Percentiles rank a stretch among this genome's conserved stretches.
phyloP scores from a whole-genome alignment of 805 yeast genomes.

The Candida sakaeoensis region DNA sequence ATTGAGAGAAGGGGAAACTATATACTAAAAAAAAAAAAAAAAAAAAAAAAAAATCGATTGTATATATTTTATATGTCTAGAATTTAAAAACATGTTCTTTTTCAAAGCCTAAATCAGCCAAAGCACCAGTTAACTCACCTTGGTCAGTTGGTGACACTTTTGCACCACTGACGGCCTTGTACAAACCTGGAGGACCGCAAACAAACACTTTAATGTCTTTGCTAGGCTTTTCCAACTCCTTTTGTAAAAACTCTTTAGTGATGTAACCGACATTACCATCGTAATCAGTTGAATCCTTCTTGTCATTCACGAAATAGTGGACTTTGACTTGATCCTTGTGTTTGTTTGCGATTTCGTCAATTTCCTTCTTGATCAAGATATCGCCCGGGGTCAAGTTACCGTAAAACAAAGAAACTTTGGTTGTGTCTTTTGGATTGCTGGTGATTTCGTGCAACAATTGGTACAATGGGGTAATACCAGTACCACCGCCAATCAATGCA shows the following conservation, averaged over 20 bases:
- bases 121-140: slow-evolving; percentile 88
- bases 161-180: slow-evolving; percentile 81
- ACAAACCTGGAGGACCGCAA: slow-evolving; percentile 94
- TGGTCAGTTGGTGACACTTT: slow-evolving; percentile 87
- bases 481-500: slow-evolving; percentile 89
- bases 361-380: slow-evolving; percentile 71
- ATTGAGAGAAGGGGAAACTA: too few species aligned
- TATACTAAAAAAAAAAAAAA: neutral
- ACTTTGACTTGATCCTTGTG: slow-evolving; percentile 77
- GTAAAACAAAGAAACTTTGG: slow-evolving; percentile 78
- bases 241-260: slow-evolving; percentile 64
- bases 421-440: slow-evolving; percentile 79
- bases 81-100: slow-evolving; percentile 89
- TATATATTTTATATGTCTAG: slow-evolving; percentile 35
- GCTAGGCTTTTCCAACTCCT: slow-evolving; percentile 60
- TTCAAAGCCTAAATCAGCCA: slow-evolving; percentile 83
- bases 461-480: slow-evolving; percentile 94
- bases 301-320: slow-evolving; percentile 75
- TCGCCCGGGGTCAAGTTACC: slow-evolving; percentile 79
- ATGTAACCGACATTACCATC: slow-evolving; percentile 71
- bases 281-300: slow-evolving; percentile 38
- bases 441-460: slow-evolving; percentile 78
- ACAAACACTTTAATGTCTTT: slow-evolving; percentile 64
- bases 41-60: neutral
- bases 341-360: slow-evolving; percentile 63